Conservation (phyloP, 129 eudicot genomes). For the Mikania micrantha region DNA sequence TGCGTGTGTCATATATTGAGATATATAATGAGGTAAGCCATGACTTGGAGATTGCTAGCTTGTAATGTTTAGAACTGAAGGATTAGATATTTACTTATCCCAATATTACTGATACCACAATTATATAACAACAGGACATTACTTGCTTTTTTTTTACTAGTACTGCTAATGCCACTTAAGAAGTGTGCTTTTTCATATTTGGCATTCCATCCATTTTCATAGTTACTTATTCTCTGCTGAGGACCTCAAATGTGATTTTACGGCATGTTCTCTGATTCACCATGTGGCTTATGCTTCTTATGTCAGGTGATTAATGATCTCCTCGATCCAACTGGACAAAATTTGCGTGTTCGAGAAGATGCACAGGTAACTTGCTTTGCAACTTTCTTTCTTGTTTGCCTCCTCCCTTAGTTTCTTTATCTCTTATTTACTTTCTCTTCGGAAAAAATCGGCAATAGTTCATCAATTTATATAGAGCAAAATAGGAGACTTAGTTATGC, state of each 20-base stretch:
- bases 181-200: neutral
- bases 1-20: conserved; percentile 94
- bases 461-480: neutral
- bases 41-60: neutral
- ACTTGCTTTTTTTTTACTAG: neutral
- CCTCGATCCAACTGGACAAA: conserved; percentile 98
- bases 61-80: conserved; percentile 3
- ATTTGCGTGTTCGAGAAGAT: conserved; percentile 98
- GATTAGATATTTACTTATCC: conserved; percentile 9
- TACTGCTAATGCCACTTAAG: conserved; percentile 3
- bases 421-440: neutral
- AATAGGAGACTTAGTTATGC: neutral
- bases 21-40: conserved; percentile 90
- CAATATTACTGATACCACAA: neutral
- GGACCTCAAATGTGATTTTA: conserved; percentile 7
- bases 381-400: neutral
- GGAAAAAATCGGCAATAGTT: neutral
- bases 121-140: neutral
- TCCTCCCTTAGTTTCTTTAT: neutral
- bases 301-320: conserved; percentile 93
- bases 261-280: conserved; percentile 3
- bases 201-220: conserved; percentile 9
- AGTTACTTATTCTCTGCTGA: neutral
- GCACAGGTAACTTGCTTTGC: conserved; percentile 86
- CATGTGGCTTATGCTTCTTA: conserved; percentile 20